Evolutionary conservation across 352 stramenopile genomes (phyloP), one percentile per base, ranked within the genome.

Genomic region (Phytophthora parvispora): DNA sequence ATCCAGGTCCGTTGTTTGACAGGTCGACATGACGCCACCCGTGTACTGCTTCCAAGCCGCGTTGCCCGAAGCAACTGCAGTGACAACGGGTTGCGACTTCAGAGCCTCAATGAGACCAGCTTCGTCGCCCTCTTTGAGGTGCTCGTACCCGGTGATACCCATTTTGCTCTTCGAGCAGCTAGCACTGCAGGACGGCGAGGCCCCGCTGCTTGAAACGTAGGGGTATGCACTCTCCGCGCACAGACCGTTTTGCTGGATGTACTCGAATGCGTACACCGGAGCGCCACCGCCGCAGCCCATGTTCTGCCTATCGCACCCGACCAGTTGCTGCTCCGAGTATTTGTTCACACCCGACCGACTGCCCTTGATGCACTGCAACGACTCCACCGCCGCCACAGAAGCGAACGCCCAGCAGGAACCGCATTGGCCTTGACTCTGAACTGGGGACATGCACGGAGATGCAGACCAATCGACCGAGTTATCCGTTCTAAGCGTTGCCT

Each of bases 331-430:
- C 75, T 99, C 95, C 24, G 87, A 97, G 15, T 98, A 81, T 63
- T 94, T 90, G 36, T 91, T 83, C 29, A 97, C 63, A 12, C 67
- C 71, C 16, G 52, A 56, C 22, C 87, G 88, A 8, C 83, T 91
- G 29, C 68, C 73, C 3, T 73, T 64, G 38, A 99, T 89, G 50
- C 91, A 97, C 67, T 96, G 85, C 12, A 91, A 90, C 6, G 91
- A 92, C 71, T 99, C 96, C 8, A 98, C 77, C 7, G 89, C 93
- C 16, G 96, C 92, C 0, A 95, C 87, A 0, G 94, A 94, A 16
- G 95, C 97, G 78, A 99, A 99, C 8, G 96, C 91, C 97, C 97
- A 99, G 81, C 98, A 99, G 2, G 91, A 98, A 47, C 97, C 97
- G 73, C 98, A 99, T 8, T 90, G 69, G 3, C 95, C 98, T 76